These are phyloP conservation scores for Termitomyces sp. DNA, from an alignment of 768 basidiomycete species.

Conservation along the genomic window DNA sequence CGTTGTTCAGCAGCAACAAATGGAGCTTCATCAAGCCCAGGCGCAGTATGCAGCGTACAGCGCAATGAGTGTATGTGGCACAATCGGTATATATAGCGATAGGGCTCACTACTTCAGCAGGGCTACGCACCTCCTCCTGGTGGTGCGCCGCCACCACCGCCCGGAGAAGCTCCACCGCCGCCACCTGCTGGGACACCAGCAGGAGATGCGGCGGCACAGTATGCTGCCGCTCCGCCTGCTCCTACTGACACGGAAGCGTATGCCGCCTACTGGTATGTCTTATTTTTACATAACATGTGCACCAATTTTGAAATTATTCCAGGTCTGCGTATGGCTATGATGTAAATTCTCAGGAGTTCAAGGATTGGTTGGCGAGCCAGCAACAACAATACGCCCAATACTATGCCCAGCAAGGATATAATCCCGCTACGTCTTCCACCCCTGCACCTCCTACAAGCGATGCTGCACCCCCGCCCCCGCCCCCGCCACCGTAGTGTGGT, in stretches of 20 bases:
- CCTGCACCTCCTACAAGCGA: conserved; percentile 29
- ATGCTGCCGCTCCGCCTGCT: conserved; percentile 33
- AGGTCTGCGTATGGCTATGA: conserved; percentile 86
- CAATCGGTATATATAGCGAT: conserved; percentile 2
- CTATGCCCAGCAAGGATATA: conserved; percentile 58
- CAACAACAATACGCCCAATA: conserved; percentile 74
- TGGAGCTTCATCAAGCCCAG: conserved; percentile 85
- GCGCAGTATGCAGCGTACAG: conserved; percentile 75
- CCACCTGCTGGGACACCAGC: conserved; percentile 45
- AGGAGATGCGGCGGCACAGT: conserved; percentile 37
- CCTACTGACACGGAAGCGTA: conserved; percentile 52
- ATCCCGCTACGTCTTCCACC: conserved; percentile 17
- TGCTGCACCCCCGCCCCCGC: conserved; percentile 3
- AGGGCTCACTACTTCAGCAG: conserved; percentile 15
- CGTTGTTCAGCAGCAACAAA: conserved; percentile 66
- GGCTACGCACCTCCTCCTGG: conserved; percentile 49
- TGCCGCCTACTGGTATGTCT: conserved; percentile 54
- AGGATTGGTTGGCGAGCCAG: conserved; percentile 76
- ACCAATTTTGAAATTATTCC: not conserved
- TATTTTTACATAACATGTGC: conserved; percentile 6
- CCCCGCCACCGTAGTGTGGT: not conserved
- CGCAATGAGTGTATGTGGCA: conserved; percentile 49
- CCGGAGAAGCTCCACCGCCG: conserved; percentile 43
- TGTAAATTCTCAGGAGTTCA: conserved; percentile 78
- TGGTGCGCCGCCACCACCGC: conserved; percentile 53